phyloP scores from a whole-genome alignment of 257 asterid genomes.

The Capsicum rhomboideum region DNA sequence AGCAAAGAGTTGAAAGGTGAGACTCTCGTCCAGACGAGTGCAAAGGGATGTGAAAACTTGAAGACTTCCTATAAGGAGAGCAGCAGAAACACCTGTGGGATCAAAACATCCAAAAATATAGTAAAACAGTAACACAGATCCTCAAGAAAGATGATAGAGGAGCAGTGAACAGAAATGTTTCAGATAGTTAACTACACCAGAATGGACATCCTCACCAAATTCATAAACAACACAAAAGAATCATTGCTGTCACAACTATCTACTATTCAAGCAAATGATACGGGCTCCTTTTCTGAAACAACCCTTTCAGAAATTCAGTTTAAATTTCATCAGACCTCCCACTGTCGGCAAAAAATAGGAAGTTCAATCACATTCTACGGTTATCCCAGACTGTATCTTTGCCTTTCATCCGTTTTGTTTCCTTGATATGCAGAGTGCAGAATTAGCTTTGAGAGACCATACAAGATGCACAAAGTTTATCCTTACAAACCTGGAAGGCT shows the following conservation, averaged over 20 bases:
- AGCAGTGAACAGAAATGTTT: neutral
- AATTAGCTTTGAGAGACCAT: neutral
- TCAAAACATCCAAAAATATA: neutral
- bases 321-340: neutral
- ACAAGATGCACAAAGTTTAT: neutral
- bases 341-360: neutral
- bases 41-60: slow-evolving; percentile 44
- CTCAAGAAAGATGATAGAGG: neutral
- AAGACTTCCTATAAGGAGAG: slow-evolving; percentile 66
- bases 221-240: neutral
- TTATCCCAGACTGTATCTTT: neutral
- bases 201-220: neutral
- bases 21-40: slow-evolving; percentile 44
- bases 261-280: neutral
- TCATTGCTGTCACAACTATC: neutral
- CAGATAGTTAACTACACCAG: neutral
- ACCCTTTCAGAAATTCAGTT: neutral
- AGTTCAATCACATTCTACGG: neutral
- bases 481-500: neutral
- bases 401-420: neutral
- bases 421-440: neutral
- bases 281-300: neutral
- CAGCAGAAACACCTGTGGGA: slow-evolving; percentile 47
- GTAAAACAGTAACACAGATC: neutral
- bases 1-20: slow-evolving; percentile 35